A percentile compares a stretch with the other conserved stretches of the same genome.
phyloP scores from a whole-genome alignment of 495 filamentous ascomycete genomes.

The Neurospora sublineolata region DNA sequence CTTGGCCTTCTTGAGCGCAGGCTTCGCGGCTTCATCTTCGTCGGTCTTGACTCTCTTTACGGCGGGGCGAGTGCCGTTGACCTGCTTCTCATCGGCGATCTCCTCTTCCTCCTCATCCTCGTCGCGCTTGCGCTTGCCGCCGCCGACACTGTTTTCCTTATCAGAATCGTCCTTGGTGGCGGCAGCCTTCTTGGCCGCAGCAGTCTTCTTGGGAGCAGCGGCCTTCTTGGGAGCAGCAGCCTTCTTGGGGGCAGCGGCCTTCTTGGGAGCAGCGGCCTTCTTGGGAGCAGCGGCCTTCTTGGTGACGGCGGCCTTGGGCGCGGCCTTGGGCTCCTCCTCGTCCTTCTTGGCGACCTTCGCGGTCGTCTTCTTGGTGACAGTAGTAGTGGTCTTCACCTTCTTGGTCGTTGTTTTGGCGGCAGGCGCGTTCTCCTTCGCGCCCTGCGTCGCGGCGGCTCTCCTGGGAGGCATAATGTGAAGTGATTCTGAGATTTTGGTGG shows the following conservation, averaged over 20 bases:
- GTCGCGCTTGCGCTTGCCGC: slow-evolving; percentile 16
- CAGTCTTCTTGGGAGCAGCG: slow-evolving; percentile 4
- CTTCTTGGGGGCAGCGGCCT: slow-evolving; percentile 11
- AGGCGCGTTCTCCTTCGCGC: slow-evolving; percentile 3
- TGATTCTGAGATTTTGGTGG: slow-evolving; percentile 3
- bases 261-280: slow-evolving; percentile 20
- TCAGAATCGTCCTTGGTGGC: slow-evolving; percentile 14
- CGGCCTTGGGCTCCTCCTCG: slow-evolving; percentile 19
- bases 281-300: slow-evolving; percentile 21
- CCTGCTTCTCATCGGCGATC: slow-evolving; percentile 2
- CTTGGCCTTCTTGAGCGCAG: slow-evolving; percentile 8
- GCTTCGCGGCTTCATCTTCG: slow-evolving; percentile 1
- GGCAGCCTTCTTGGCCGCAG: not conserved
- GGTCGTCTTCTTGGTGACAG: slow-evolving; percentile 4
- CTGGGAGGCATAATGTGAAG: slow-evolving; percentile 21
- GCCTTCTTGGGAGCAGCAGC: slow-evolving; percentile 28
- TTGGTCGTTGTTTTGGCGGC: slow-evolving; percentile 21
- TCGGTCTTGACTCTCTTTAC: not conserved
- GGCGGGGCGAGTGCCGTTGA: not conserved
- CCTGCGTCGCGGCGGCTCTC: slow-evolving; percentile 10
- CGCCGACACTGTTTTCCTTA: slow-evolving; percentile 21
- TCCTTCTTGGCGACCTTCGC: slow-evolving; percentile 10
- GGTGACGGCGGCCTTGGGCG: slow-evolving; percentile 7
- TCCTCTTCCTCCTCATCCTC: slow-evolving; percentile 6
- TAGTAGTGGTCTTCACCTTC: slow-evolving; percentile 17